These are phyloP conservation scores for Claviceps digitariae DNA, from an alignment of 2,329 filamentous ascomycete species.

Conservation along the genomic window DNA sequence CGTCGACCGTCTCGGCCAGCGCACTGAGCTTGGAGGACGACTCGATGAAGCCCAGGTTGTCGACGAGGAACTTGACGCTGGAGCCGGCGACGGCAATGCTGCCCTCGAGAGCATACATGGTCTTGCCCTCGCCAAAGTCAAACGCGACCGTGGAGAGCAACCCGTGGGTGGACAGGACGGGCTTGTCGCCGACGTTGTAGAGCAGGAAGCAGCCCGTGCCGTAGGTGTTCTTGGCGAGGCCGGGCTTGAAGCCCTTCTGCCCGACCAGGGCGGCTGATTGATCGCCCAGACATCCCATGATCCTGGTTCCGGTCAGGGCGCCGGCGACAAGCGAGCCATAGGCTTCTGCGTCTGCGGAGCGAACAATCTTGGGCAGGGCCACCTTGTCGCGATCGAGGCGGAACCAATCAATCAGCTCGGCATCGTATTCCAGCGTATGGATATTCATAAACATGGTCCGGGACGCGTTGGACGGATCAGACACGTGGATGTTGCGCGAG, in stretches of 20 bases:
- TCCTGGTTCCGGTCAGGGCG: conserved; percentile 50
- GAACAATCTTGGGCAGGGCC: conserved; percentile 61
- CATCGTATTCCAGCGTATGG: conserved; percentile 60
- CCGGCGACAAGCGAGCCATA: conserved; percentile 54
- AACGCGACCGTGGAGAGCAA: conserved; percentile 67
- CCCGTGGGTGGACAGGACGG: conserved; percentile 65
- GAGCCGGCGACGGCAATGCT: conserved; percentile 67
- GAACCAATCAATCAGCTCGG: conserved; percentile 62
- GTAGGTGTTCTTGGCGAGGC: conserved; percentile 74
- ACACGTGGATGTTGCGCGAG: conserved; percentile 54
- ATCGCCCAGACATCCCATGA: conserved; percentile 68
- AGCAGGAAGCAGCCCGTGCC: conserved; percentile 76
- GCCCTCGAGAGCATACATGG: conserved; percentile 64
- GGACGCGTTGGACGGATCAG: conserved; percentile 71
- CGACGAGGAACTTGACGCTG: conserved; percentile 54
- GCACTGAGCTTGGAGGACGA: conserved; percentile 30
- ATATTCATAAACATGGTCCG: conserved; percentile 83
- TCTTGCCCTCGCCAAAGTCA: conserved; percentile 53
- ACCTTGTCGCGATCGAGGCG: conserved; percentile 56
- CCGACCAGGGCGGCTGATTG: conserved; percentile 72
- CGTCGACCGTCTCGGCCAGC: conserved; percentile 35
- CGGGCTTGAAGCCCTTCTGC: conserved; percentile 63
- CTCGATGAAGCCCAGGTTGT: conserved; percentile 43
- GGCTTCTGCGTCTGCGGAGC: conserved; percentile 53
- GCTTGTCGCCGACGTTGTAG: conserved; percentile 69